Base-by-base conservation (phyloP, 1,284 basidiomycete genomes). In the Cutaneotrichosporon arboriforme region DNA sequence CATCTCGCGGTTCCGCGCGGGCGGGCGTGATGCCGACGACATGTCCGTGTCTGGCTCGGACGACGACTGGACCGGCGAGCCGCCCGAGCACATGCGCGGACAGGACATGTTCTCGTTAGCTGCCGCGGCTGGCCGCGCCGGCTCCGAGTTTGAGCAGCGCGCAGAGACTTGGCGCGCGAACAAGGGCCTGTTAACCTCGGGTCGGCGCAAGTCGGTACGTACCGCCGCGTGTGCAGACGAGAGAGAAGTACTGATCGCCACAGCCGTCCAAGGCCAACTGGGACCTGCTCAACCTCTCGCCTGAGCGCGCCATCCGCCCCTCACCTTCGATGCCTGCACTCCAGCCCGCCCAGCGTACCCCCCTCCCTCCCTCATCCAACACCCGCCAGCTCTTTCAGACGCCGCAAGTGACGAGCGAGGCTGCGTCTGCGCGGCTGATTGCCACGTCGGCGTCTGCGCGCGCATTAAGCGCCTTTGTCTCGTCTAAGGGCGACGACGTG, bases 31-130 rank as follows among this genome's bases (percentile, higher is more conserved):
- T 26, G 46, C 46, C 17, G 65, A 68, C 21, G 55, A 59, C 37
- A 52, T 45, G 18, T 70, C 70, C 0, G 64, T 69, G 33, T 69
- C 69, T 13, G 71, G 70, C 2, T 67, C 65, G 35, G 70, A 73
- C 43, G 71, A 73, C 47, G 60, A 59, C 17, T 73, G 70, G 70
- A 61, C 67, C 43, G 71, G 70, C 8, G 52, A 60, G 23, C 54
- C 61, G 4, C 67, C 68, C 0, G 41, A 39, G 0, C 40, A 14
- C 4, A 69, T 69, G 64, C 26, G 52, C 4, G 65, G 60, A 1
- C 59, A 63, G 45, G 69, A 73, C 45, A 52, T 72, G 7, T 72
- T 68, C 49, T 52, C 60, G 7, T 52, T 68, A 5, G 68, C 68
- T 10, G 55, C 59, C 3, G 69, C 67, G 1, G 68, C 56, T 3